These are phyloP conservation scores for Trichothecium roseum DNA, from an alignment of 2,329 filamentous ascomycete species.

Conservation along the genomic window DNA sequence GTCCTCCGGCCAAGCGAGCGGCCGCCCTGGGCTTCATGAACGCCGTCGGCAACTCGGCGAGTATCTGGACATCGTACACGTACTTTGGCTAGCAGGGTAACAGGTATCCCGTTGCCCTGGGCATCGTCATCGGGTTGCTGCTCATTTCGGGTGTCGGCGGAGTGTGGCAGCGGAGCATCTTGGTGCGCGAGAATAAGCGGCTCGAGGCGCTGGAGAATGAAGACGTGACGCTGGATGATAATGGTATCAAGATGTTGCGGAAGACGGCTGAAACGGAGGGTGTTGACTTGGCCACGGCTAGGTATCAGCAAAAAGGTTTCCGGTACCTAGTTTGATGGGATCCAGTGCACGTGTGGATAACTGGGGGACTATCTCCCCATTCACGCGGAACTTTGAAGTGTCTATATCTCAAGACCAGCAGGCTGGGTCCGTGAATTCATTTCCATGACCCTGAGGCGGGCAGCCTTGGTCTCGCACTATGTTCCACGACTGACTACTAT, in stretches of 20 bases:
- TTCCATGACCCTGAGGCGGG: too few species aligned
- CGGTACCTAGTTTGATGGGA: too few species aligned
- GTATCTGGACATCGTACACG: conserved; percentile 41
- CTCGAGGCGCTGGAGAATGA: conserved; percentile 22
- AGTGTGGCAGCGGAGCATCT: conserved; percentile 26
- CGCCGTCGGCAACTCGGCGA: conserved; percentile 39
- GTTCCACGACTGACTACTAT: too few species aligned
- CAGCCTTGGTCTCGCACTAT: too few species aligned
- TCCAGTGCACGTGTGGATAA: too few species aligned
- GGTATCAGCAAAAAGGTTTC: conserved; percentile 42
- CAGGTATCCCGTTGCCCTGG: conserved; percentile 28
- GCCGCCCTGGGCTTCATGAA: conserved; percentile 46
- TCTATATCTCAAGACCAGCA: too few species aligned
- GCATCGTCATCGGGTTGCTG: conserved; percentile 20
- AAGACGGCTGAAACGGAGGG: conserved; percentile 41
- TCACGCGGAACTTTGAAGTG: too few species aligned
- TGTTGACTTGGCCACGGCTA: conserved; percentile 35
- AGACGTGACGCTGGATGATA: conserved; percentile 29
- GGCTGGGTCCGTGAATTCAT: too few species aligned
- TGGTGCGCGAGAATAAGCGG: conserved; percentile 27
- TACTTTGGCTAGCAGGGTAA: conserved; percentile 27
- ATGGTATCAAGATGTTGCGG: conserved; percentile 33
- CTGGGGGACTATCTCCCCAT: too few species aligned
- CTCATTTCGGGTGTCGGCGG: conserved; percentile 10
- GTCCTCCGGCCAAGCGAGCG: conserved; percentile 43